phyloP scores from a whole-genome alignment of 2,329 filamentous ascomycete genomes.

The Fusarium siculi region DNA sequence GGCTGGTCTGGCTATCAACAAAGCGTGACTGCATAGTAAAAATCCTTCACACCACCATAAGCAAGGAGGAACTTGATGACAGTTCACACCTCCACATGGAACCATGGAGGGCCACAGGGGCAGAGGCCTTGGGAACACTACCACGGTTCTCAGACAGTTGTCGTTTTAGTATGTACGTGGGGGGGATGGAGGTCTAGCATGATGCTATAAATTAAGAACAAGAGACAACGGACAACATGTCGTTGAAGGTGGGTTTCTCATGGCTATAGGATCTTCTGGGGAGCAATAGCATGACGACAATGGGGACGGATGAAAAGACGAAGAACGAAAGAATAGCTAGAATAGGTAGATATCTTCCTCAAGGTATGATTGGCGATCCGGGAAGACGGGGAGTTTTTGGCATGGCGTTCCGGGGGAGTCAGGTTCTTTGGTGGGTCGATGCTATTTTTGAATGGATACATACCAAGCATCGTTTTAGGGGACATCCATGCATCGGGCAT shows the following conservation, averaged over 20 bases:
- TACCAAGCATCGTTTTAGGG: slow-evolving; percentile 4
- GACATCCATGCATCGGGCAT: background rate
- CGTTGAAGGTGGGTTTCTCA: background rate
- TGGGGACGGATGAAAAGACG: slow-evolving; percentile 15
- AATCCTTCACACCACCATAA: background rate
- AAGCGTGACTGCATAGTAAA: background rate
- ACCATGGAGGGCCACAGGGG: slow-evolving; percentile 13
- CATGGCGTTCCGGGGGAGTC: background rate
- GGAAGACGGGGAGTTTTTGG: slow-evolving; percentile 17
- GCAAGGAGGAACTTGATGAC: background rate
- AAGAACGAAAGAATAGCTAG: background rate
- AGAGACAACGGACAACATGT: slow-evolving; percentile 3
- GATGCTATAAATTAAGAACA: background rate
- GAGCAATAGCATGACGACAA: slow-evolving; percentile 32
- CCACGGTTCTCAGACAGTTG: slow-evolving; percentile 19
- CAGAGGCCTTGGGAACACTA: background rate
- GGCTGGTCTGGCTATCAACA: background rate
- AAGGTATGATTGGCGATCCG: slow-evolving; percentile 2
- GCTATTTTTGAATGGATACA: slow-evolving; percentile 22
- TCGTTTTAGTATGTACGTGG: slow-evolving; percentile 12
- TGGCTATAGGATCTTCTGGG: slow-evolving; percentile 29
- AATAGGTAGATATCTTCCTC: background rate
- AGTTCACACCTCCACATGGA: slow-evolving; percentile 11
- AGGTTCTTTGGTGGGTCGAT: slow-evolving; percentile 16
- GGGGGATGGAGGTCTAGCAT: background rate